Percentiles rank a stretch among this genome's conserved stretches.
phyloP scores from a whole-genome alignment of 106 monocot genomes.

The Dioscorea zingiberensis region DNA sequence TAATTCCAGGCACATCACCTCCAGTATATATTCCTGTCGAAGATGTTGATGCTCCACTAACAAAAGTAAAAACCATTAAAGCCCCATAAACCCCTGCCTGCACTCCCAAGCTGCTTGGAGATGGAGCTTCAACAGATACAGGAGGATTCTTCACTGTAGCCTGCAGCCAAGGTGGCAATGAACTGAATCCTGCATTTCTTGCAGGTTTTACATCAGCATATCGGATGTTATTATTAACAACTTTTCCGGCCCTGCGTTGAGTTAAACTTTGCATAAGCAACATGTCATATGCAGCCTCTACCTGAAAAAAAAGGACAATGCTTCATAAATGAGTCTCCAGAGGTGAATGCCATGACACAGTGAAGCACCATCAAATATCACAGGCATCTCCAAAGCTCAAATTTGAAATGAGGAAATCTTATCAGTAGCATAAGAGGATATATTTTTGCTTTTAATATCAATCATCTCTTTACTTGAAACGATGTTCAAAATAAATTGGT shows the following conservation, averaged over 20 bases:
- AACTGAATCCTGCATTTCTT: slow-evolving; percentile 36
- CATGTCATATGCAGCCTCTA: slow-evolving; percentile 97
- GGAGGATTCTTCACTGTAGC: slow-evolving; percentile 45
- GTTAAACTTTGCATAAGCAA: slow-evolving; percentile 90
- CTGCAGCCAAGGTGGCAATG: slow-evolving; percentile 72
- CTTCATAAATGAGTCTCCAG: neutral
- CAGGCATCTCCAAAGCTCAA: no score
- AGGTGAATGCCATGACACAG: no score
- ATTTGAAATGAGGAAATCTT: no score
- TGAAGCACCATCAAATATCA: no score
- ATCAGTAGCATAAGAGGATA: no score
- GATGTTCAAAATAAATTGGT: no score
- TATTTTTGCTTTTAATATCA: no score
- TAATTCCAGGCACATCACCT: slow-evolving; percentile 81
- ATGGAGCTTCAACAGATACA: slow-evolving; percentile 77
- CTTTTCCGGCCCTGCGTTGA: slow-evolving; percentile 85
- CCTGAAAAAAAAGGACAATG: slow-evolving; percentile 37
- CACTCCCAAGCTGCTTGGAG: slow-evolving; percentile 56
- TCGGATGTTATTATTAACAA: slow-evolving; percentile 59
- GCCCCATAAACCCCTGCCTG: slow-evolving; percentile 88
- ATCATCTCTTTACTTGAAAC: no score
- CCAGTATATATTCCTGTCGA: slow-evolving; percentile 51
- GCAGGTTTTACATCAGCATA: slow-evolving; percentile 94
- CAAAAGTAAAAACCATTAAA: slow-evolving; percentile 82
- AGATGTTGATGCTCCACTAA: slow-evolving; percentile 54